Percentiles rank a stretch among this genome's conserved stretches.
These are phyloP conservation scores for Aspergillus proliferans DNA, from an alignment of 2,329 filamentous ascomycete species.

Conservation along the genomic window DNA sequence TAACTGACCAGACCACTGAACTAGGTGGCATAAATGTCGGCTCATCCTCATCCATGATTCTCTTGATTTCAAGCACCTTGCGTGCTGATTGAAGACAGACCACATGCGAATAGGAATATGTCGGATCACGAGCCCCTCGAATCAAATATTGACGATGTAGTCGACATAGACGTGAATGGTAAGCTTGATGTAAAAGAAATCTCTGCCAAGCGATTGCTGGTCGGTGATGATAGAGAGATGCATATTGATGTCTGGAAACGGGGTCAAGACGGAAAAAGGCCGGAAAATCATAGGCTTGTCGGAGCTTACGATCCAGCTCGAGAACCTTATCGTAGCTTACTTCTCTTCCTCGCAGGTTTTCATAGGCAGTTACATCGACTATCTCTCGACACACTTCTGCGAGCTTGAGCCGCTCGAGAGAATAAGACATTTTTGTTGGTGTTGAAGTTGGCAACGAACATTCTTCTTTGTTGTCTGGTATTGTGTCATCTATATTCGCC, in stretches of 20 bases:
- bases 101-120: constrained; percentile 34
- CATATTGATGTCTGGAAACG: constrained; percentile 18
- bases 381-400: constrained; percentile 36
- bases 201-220: constrained; percentile 31
- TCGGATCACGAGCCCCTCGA: constrained; percentile 28
- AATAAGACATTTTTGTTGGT: constrained; percentile 43
- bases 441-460: constrained; percentile 24
- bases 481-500: constrained; percentile 38
- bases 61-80: constrained; percentile 31
- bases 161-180: constrained; percentile 31
- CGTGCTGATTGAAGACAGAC: constrained; percentile 34
- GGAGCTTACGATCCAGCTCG: constrained; percentile 30
- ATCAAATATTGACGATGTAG: constrained; percentile 37
- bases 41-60: constrained; percentile 27
- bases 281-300: constrained; percentile 27
- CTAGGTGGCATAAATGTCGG: constrained; percentile 19
- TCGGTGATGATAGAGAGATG: constrained; percentile 21
- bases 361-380: constrained; percentile 29
- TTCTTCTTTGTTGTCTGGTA: constrained; percentile 20
- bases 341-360: constrained; percentile 19
- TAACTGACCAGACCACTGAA: constrained; percentile 26
- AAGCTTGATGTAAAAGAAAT: constrained; percentile 29
- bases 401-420: constrained; percentile 37
- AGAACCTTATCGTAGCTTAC: constrained; percentile 34
- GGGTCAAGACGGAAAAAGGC: constrained; percentile 33